phyloP scores from a whole-genome alignment of 179 eudicot genomes.

The Dionaea muscipula region DNA sequence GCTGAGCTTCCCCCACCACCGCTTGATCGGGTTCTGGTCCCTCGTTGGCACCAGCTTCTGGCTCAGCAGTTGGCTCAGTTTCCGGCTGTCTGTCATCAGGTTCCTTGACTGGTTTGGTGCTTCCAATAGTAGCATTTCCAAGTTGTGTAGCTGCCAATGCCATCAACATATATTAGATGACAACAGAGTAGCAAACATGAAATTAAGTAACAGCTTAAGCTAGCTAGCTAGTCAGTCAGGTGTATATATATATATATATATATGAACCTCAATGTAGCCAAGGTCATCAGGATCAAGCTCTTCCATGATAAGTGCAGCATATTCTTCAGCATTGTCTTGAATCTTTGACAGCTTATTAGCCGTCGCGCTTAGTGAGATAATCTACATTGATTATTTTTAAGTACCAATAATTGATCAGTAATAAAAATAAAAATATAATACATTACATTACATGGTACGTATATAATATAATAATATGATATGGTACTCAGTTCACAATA shows the following conservation, averaged over 20 bases:
- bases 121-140: slow-evolving; percentile 44
- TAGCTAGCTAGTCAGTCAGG: too few relatives aligned
- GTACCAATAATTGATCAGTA: not conserved
- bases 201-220: too few relatives aligned
- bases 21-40: slow-evolving; percentile 49
- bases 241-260: too few relatives aligned
- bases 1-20: slow-evolving; percentile 12
- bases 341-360: slow-evolving; percentile 43
- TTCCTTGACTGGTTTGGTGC: slow-evolving; percentile 37
- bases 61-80: slow-evolving; percentile 43
- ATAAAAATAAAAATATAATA: too few relatives aligned
- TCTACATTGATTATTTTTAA: slow-evolving; percentile 19
- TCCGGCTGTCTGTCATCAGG: slow-evolving; percentile 31
- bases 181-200: too few relatives aligned
- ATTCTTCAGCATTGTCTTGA: slow-evolving; percentile 45
- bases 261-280: slow-evolving; percentile 44
- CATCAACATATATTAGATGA: not conserved
- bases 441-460: too few relatives aligned
- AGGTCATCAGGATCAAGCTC: slow-evolving; percentile 53
- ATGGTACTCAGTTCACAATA: too few relatives aligned
- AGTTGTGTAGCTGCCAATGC: slow-evolving; percentile 25
- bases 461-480: too few relatives aligned
- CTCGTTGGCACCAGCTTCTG: slow-evolving; percentile 44
- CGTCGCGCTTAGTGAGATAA: slow-evolving; percentile 43
- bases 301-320: slow-evolving; percentile 67